These are phyloP conservation scores for Saturnispora quitensis DNA, from an alignment of 805 yeast genomes.

Conservation along the genomic window DNA sequence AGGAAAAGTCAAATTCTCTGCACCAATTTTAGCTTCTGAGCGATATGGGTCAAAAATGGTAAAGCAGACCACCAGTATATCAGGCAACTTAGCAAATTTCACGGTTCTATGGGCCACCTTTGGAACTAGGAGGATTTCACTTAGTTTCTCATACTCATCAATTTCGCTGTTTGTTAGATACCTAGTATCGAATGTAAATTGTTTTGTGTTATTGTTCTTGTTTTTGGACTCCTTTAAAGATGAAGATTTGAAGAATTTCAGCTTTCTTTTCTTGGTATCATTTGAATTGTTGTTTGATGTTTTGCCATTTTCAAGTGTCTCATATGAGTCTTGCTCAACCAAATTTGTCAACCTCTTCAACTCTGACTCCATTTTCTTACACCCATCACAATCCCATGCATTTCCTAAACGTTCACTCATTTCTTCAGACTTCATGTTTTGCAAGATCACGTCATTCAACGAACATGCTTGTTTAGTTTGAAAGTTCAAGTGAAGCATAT, in stretches of 20 bases:
- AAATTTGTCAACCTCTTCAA: constrained; percentile 10
- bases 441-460: constrained; percentile 53
- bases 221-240: constrained; percentile 10
- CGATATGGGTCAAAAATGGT: constrained; percentile 25
- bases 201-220: neutral
- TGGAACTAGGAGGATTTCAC: constrained; percentile 16
- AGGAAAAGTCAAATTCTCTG: constrained; percentile 19
- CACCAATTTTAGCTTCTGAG: constrained; percentile 19
- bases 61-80: constrained; percentile 26
- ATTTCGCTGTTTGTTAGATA: constrained; percentile 16
- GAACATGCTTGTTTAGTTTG: constrained; percentile 15
- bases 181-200: constrained; percentile 1
- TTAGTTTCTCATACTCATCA: constrained; percentile 17
- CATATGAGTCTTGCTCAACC: constrained; percentile 1
- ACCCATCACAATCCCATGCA: constrained; percentile 80
- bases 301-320: neutral
- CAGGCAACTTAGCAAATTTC: constrained; percentile 29
- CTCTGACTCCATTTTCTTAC: constrained; percentile 30
- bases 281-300: constrained; percentile 12
- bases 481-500: constrained; percentile 25
- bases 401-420: constrained; percentile 54
- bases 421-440: constrained; percentile 56
- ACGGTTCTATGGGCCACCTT: constrained; percentile 23
- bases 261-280: constrained; percentile 19
- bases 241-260: constrained; percentile 9